A percentile compares a stretch with the other conserved stretches of the same genome.
phyloP scores from a whole-genome alignment of 2,329 filamentous ascomycete genomes.

The Alternaria brassicae region DNA sequence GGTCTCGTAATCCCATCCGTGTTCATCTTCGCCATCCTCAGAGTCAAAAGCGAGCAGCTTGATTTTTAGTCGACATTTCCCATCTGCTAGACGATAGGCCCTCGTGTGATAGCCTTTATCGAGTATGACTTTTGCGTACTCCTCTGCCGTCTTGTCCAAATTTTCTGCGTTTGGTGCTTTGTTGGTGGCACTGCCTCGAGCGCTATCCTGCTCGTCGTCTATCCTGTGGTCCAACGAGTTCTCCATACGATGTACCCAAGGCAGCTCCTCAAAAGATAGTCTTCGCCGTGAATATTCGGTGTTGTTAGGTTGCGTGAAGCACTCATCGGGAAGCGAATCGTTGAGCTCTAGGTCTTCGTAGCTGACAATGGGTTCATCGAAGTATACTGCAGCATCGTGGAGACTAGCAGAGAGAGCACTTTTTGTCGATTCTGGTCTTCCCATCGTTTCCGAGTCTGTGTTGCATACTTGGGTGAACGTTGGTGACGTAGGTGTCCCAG shows the following conservation, averaged over 20 bases:
- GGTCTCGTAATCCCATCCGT: neutral
- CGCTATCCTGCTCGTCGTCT: neutral
- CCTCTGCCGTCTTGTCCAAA: neutral
- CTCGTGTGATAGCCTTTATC: neutral
- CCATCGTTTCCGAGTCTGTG: neutral
- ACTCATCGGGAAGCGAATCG: neutral
- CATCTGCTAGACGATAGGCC: slow-evolving; percentile 4
- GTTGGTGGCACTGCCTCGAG: neutral
- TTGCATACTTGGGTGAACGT: slow-evolving; percentile 1
- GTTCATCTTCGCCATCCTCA: neutral
- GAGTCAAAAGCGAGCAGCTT: neutral
- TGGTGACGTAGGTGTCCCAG: slow-evolving; percentile 3
- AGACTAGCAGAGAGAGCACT: slow-evolving; percentile 29
- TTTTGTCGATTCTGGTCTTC: slow-evolving; percentile 36
- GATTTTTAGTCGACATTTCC: slow-evolving; percentile 2
- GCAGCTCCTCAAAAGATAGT: neutral
- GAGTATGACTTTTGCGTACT: neutral
- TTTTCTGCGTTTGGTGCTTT: neutral
- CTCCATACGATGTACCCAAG: neutral
- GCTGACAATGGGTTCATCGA: neutral
- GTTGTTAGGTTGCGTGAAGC: neutral
- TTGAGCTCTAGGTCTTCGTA: neutral
- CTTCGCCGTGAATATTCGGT: neutral
- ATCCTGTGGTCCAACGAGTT: neutral
- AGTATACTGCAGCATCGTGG: neutral